These are phyloP conservation scores for Trichoderma semiorbis DNA, from an alignment of 2,329 filamentous ascomycete species.

Conservation along the genomic window DNA sequence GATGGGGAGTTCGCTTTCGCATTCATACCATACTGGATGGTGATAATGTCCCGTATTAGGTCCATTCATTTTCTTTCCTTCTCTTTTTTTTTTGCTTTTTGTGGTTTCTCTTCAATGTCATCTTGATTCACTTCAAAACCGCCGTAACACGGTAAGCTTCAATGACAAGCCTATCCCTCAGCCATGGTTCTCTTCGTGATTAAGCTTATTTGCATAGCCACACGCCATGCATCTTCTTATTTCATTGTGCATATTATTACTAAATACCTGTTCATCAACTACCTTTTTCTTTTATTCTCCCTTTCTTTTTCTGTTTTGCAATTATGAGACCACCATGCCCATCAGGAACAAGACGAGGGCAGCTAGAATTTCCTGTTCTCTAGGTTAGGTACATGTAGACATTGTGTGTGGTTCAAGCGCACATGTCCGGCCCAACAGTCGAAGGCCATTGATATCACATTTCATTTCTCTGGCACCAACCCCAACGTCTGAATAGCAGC, in stretches of 20 bases:
- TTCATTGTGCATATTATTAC: neutral
- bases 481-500: neutral
- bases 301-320: neutral
- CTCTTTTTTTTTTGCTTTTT: neutral
- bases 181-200: neutral
- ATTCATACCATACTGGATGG: neutral
- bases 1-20: neutral
- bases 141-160: neutral
- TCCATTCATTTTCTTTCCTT: neutral
- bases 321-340: neutral
- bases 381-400: neutral
- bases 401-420: neutral
- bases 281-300: neutral
- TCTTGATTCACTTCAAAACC: neutral
- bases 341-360: neutral
- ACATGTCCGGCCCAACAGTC: neutral
- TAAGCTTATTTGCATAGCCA: neutral
- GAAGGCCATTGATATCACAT: neutral
- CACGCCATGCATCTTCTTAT: neutral
- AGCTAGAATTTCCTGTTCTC: neutral
- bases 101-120: neutral
- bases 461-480: neutral
- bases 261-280: neutral
- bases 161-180: neutral
- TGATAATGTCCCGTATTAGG: rapidly evolving